Base-by-base conservation (phyloP, 148 eudicot species). In the Heliosperma pusillum region DNA sequence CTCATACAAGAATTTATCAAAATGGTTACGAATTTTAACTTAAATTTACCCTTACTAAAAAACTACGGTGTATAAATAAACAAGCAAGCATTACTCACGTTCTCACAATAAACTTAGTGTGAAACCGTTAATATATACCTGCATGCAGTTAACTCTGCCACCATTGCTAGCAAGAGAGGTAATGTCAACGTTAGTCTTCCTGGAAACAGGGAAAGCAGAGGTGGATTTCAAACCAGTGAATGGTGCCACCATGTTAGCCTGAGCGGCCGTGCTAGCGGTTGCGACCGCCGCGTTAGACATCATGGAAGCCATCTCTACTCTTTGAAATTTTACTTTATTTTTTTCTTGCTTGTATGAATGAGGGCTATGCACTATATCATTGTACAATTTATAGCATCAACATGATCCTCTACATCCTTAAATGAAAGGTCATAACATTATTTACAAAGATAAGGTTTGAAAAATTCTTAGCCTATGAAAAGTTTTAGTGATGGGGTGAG, bases 61-160 rank as follows among this genome's bases (percentile, higher is more conserved):
- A 2, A 42, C 9, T 42, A 42, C 45, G 9, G 45, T 0, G 45
- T 10, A 42, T 42, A 42, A 42, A 42, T 42, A 0, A 5, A 42
- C 45, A 42, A 42, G 8, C 45, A 42, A 42, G 5, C 9, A 42
- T 7, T 42, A 7, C 9, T 10, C 5, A 10, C 5, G 45, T 5
- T 42, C 17, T 0, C 2, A 47, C 17, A 3, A 47, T 11, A 22
- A 24, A 20, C 27, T 22, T 24, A 59, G 22, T 10, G 4, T 5
- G 16, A 56, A 56, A 56, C 60, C 24, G 27, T 0, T 40, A 40
- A 40, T 40, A 40, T 40, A 20, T 77, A 83, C 86, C 79, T 85
- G 74, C 88, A 85, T 87, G 86, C 88, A 87, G 52, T 80, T 76
- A 20, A 87, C 90, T 76, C 77, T 77, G 62, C 88, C 83, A 42